Evolutionary conservation across 306 rosid genomes (phyloP).

Genomic region (Sicyos edulis): DNA sequence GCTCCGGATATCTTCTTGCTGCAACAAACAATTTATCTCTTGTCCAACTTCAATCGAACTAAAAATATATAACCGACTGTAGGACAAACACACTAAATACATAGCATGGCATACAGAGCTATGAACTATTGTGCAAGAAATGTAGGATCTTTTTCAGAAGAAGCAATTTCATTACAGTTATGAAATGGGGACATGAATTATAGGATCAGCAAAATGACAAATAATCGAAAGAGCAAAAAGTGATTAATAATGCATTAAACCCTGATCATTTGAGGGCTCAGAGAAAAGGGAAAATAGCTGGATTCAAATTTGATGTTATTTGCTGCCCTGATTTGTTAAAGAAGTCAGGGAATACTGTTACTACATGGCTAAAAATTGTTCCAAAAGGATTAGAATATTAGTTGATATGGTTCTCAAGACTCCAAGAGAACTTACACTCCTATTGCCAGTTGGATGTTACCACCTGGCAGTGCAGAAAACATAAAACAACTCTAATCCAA

Average conservation of each 20-base stretch:
- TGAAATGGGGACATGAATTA: background rate
- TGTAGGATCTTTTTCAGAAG: background rate
- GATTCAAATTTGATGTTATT: background rate
- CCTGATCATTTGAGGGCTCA: background rate
- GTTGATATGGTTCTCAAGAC: background rate
- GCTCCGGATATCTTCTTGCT: constrained; percentile 95
- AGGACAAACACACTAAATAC: background rate
- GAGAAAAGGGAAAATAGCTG: background rate
- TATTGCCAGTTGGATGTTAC: background rate
- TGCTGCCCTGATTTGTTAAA: background rate
- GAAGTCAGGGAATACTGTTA: background rate
- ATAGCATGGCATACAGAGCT: background rate
- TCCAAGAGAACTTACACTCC: background rate
- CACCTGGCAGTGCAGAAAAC: background rate
- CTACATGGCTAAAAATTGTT: background rate
- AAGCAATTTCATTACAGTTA: too few relatives aligned
- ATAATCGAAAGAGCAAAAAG: background rate
- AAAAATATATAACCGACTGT: background rate
- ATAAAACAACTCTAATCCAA: constrained; percentile 1
- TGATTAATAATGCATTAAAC: background rate
- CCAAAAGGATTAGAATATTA: background rate
- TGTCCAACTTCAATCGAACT: background rate
- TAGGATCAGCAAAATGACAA: background rate
- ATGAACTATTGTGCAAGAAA: background rate
- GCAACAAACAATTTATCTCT: constrained; percentile 31